Evolutionary conservation across 2,329 filamentous ascomycete species (phyloP), one percentile per base, ranked within the genome.

Genomic region (Dactylellina haptotyla): DNA sequence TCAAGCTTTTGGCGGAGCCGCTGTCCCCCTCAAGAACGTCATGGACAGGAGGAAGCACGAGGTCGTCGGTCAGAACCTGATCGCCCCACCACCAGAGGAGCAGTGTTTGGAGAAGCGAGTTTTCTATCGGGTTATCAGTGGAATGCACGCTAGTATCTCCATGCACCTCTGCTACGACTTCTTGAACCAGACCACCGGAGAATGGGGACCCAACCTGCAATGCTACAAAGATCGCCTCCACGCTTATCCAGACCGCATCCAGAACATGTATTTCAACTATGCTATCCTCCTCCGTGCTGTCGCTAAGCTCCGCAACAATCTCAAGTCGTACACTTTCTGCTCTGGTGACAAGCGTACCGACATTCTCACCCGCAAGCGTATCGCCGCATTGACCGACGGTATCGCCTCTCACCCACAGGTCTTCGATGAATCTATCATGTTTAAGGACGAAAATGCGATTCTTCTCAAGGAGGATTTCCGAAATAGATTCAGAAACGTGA

Each of bases 191-290:
- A 93, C 90, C 1, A 97, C 94, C 0, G 95, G 95, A 69, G 83
- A 92, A 81, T 99, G 95, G 95, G 88, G 89, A 54, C 93, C 93
- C 23, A 99, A 99, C 79, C 81, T 96, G 61, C 84, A 88, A 75
- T 99, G 95, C 84, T 99, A 97, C 85, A 88, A 91, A 79, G 84
- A 88, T 32, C 88, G 95, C n/a, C 86, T 99, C 14, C 91, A 97
- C 81, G 84, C 85, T 20, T 88, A 91, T 80, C 92, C 94, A 0
- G 95, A 99, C 77, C 90, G 94, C 73, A 91, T 99, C 79, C 95
- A 93, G 77, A 99, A 99, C 81, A 85, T 99, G 54, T 99, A 99
- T 84, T 99, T 99, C 84, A 98, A 99, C 86, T 99, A 97, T 79
- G 95, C 95, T 0, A 86, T 99, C n/a, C 85, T 99, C 41, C 90